Conservation (phyloP, 2,329 filamentous ascomycete species). For the Aspergillaceae sp. region DNA sequence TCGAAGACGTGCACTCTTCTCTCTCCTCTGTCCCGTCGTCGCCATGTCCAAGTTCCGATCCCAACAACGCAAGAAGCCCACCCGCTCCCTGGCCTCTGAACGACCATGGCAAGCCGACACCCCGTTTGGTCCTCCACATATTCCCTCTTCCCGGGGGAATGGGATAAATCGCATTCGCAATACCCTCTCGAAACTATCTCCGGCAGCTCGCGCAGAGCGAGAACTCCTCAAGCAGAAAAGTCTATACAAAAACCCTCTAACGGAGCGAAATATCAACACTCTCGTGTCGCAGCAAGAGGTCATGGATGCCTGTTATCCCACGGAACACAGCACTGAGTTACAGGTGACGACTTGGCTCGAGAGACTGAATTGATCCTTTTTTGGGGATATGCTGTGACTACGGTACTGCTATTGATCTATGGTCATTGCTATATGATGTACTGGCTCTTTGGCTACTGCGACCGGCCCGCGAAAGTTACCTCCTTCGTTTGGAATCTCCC, state of each 20-base stretch:
- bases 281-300: conserved; percentile 27
- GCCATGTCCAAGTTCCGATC: conserved; percentile 13
- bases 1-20: too few relatives aligned
- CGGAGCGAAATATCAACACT: conserved; percentile 28
- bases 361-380: conserved; percentile 45
- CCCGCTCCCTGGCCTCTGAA: conserved; percentile 18
- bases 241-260: conserved; percentile 26
- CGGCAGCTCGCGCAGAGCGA: conserved; percentile 25
- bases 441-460: too few relatives aligned
- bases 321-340: conserved; percentile 54
- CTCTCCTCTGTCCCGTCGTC: background rate
- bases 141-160: conserved; percentile 17
- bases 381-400: background rate
- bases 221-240: conserved; percentile 30
- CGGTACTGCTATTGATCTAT: too few relatives aligned
- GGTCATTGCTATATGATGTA: too few relatives aligned
- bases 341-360: conserved; percentile 67
- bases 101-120: conserved; percentile 23
- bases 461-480: too few relatives aligned
- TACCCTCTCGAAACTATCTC: conserved; percentile 26
- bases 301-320: conserved; percentile 48
- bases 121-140: conserved; percentile 24
- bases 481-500: too few relatives aligned
- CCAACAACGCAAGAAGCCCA: conserved; percentile 14
- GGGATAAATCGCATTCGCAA: conserved; percentile 29